Evolutionary conservation across 129 eudicot genomes (phyloP).

Genomic region (Erigeron canadensis): DNA sequence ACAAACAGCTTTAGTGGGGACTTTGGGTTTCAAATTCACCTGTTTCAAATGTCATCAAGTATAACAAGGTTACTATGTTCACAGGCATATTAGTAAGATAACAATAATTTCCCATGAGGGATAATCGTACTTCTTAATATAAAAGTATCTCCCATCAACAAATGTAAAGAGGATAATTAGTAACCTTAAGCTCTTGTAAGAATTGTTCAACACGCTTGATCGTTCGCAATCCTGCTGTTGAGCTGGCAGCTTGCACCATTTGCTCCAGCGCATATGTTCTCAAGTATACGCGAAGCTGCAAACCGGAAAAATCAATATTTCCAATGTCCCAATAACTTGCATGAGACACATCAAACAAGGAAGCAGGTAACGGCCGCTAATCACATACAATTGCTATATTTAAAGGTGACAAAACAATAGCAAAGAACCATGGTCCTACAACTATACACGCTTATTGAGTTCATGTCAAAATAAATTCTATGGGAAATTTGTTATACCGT

Average conservation of each 20-base stretch:
- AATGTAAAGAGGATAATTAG: conserved; percentile 27
- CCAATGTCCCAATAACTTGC: background rate
- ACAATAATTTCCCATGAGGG: background rate
- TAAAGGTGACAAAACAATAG: background rate
- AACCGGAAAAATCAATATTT: conserved; percentile 16
- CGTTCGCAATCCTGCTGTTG: conserved; percentile 92
- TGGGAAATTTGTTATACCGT: conserved; percentile 41
- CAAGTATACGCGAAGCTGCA: conserved; percentile 89
- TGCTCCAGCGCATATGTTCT: conserved; percentile 87
- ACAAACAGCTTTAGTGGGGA: conserved; percentile 94
- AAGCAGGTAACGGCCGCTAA: background rate
- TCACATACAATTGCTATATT: background rate
- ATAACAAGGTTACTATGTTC: background rate
- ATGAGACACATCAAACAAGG: background rate
- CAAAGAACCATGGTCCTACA: background rate
- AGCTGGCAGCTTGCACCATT: conserved; percentile 99
- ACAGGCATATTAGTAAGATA: background rate
- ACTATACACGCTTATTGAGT: background rate
- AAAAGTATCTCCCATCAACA: background rate
- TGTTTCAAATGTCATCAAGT: conserved; percentile 27
- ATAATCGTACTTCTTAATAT: background rate
- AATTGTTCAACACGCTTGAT: conserved; percentile 95
- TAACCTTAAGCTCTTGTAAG: conserved; percentile 96
- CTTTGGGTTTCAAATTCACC: conserved; percentile 97
- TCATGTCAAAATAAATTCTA: background rate